phyloP scores from a whole-genome alignment of 305 asterid genomes.

The Caryopteris hybrid region DNA sequence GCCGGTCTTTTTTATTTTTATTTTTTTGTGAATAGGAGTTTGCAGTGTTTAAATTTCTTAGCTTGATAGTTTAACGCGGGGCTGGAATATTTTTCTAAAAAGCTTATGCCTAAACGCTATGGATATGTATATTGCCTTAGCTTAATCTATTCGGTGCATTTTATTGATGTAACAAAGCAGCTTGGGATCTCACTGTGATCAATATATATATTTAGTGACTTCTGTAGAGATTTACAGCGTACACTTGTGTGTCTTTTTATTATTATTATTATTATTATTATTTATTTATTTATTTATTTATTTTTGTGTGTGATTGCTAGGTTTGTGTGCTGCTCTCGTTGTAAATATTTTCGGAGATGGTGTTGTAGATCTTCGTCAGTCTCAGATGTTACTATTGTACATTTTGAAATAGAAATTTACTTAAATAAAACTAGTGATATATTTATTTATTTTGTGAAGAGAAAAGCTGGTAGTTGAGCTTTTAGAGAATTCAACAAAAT shows the following conservation, averaged over 20 bases:
- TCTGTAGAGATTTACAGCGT: conserved; percentile 16
- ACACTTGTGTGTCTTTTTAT: too few relatives aligned
- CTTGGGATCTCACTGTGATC: neutral
- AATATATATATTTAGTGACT: neutral
- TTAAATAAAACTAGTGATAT: neutral
- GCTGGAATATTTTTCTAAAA: neutral
- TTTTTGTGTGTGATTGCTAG: conserved; percentile 18
- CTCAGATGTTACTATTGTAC: neutral
- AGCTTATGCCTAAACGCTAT: conserved; percentile 12
- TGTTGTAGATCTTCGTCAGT: neutral
- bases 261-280: too few relatives aligned
- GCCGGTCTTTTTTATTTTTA: neutral
- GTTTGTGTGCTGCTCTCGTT: conserved; percentile 8
- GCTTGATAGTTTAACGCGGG: conserved; percentile 21
- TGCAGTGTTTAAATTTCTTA: conserved; percentile 19
- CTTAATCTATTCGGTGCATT: conserved; percentile 13
- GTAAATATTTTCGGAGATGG: conserved; percentile 20
- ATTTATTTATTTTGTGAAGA: neutral
- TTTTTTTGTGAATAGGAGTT: neutral
- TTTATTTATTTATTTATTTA: too few relatives aligned
- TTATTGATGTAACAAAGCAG: neutral
- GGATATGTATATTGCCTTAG: conserved; percentile 9
- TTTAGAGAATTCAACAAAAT: too few relatives aligned
- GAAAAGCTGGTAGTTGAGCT: neutral
- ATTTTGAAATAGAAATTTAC: neutral